Evolutionary conservation across 2,329 filamentous ascomycete genomes (phyloP).

Genomic region (Ceratocystis cacaofunesta): DNA sequence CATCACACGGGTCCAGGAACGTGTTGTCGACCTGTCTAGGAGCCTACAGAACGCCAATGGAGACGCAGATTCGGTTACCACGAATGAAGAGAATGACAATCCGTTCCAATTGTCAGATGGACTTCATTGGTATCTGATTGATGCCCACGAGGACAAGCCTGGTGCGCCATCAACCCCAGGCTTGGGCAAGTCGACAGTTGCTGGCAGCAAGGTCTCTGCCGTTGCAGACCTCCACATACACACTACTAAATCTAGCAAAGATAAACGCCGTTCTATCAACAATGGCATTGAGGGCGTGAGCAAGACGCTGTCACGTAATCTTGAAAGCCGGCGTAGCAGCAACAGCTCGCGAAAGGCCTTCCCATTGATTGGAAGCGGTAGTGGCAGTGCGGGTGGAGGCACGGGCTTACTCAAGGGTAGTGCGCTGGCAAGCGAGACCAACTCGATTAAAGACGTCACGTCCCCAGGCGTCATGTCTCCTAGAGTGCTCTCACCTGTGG

Average conservation of each 20-base stretch:
- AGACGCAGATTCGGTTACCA: conserved; percentile 35
- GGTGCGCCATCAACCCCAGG: conserved; percentile 85
- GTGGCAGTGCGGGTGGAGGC: conserved; percentile 24
- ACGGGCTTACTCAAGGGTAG: conserved; percentile 32
- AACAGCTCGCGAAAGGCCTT: conserved; percentile 66
- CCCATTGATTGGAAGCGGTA: conserved; percentile 34
- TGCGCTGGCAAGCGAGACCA: conserved; percentile 42
- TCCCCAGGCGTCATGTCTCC: conserved; percentile 27
- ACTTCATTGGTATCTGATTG: conserved; percentile 87
- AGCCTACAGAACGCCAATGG: conserved; percentile 39
- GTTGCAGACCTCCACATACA: conserved; percentile 54
- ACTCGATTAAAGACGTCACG: conserved; percentile 37
- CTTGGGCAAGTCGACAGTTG: conserved; percentile 80
- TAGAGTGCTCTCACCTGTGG: conserved; percentile 11
- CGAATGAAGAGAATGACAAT: conserved; percentile 72
- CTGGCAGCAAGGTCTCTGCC: conserved; percentile 73
- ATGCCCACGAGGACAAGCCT: conserved; percentile 84
- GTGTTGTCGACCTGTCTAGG: conserved; percentile 81
- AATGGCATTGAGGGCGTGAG: conserved; percentile 57
- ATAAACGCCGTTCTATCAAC: conserved; percentile 34
- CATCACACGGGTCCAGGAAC: conserved; percentile 80
- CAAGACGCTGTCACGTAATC: conserved; percentile 67
- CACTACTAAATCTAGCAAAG: conserved; percentile 19
- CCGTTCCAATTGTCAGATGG: conserved; percentile 94
- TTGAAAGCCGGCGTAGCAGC: conserved; percentile 83